A percentile compares a stretch with the other conserved stretches of the same genome.
phyloP scores from a whole-genome alignment of 2,329 filamentous ascomycete species.

The Apiospora rasikravindrae region DNA sequence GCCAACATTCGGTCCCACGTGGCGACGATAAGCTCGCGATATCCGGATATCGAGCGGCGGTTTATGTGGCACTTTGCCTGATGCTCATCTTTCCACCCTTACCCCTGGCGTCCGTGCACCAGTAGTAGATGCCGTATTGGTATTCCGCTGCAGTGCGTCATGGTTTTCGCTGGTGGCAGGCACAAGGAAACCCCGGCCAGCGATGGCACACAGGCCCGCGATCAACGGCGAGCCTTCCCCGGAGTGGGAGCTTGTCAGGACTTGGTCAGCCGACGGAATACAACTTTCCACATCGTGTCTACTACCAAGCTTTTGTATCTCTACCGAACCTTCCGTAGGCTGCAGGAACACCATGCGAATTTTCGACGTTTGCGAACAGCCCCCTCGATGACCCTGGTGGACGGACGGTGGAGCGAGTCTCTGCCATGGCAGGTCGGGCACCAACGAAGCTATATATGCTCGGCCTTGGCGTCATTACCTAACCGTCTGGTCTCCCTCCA shows the following conservation, averaged over 20 bases:
- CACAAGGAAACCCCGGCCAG: neutral
- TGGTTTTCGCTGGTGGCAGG: too few relatives aligned
- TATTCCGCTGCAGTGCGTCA: too few relatives aligned
- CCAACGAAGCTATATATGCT: neutral
- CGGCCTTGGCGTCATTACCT: neutral
- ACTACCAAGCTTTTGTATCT: neutral
- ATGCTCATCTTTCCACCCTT: neutral
- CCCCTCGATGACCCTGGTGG: neutral
- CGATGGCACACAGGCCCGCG: neutral
- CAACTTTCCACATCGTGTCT: neutral
- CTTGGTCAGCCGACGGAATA: neutral
- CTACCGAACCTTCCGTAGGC: neutral
- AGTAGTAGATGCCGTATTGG: too few relatives aligned
- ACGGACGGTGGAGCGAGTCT: neutral
- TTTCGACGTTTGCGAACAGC: neutral
- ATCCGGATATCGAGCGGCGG: neutral
- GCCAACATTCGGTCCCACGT: neutral
- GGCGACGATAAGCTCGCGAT: neutral
- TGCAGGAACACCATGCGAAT: neutral
- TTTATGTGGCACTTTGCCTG: neutral
- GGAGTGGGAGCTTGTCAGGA: neutral
- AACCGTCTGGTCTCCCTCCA: neutral
- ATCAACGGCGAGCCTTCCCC: neutral
- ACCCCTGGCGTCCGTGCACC: neutral
- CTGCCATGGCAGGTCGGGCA: neutral